phyloP scores from a whole-genome alignment of 495 filamentous ascomycete species.

The Penicillium pancosmium region DNA sequence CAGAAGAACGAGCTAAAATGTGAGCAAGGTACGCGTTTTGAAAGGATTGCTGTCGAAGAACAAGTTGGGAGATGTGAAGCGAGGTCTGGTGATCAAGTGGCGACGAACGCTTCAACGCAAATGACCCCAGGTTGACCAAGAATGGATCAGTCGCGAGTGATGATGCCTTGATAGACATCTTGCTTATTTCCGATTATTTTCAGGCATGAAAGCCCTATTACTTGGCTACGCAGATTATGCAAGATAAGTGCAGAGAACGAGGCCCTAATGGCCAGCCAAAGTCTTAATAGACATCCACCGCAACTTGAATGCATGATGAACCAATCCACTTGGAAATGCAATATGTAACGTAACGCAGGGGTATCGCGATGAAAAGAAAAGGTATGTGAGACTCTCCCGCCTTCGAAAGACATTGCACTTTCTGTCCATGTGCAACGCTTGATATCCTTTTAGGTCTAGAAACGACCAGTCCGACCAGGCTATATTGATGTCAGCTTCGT shows the following conservation, averaged over 20 bases:
- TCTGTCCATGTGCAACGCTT: background rate
- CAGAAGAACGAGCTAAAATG: background rate
- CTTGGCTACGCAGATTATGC: background rate
- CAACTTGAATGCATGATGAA: background rate
- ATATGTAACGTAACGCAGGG: background rate
- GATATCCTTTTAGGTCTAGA: background rate
- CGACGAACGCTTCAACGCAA: background rate
- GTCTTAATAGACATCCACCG: background rate
- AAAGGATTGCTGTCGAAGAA: background rate
- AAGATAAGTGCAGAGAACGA: background rate
- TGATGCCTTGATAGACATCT: background rate
- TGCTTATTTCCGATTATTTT: background rate
- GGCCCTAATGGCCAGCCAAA: background rate
- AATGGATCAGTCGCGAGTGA: no score
- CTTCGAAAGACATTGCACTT: background rate
- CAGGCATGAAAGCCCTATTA: background rate
- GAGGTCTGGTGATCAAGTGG: constrained; percentile 4
- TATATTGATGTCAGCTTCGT: background rate
- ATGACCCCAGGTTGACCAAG: no score
- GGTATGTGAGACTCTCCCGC: background rate
- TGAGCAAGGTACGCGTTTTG: background rate
- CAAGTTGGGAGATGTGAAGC: constrained; percentile 13
- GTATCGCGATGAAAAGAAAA: background rate
- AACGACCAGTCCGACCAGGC: constrained; percentile 1
- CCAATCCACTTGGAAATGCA: background rate